These are phyloP conservation scores for Boletus smithii DNA, from an alignment of 1,284 basidiomycete genomes.

Conservation along the genomic window DNA sequence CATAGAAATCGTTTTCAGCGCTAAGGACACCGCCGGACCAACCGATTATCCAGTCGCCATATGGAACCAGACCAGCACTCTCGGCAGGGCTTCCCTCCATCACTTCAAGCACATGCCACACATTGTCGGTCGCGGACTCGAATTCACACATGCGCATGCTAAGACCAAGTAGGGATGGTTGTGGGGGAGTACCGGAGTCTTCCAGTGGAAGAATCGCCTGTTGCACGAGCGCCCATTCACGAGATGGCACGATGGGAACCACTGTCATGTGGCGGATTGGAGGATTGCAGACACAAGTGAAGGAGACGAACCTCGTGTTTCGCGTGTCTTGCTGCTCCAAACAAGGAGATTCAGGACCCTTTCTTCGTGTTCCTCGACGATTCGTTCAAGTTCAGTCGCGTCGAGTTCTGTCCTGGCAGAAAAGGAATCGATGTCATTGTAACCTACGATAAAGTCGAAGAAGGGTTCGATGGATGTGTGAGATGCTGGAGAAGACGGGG, in stretches of 20 bases:
- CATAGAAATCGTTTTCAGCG: constrained; percentile 96
- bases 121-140: constrained; percentile 83
- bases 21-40: constrained; percentile 93
- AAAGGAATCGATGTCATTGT: constrained; percentile 64
- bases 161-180: constrained; percentile 84
- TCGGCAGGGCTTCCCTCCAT: constrained; percentile 95
- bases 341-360: constrained; percentile 74
- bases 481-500: constrained; percentile 82
- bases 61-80: constrained; percentile 81
- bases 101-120: constrained; percentile 98
- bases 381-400: constrained; percentile 70
- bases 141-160: constrained; percentile 91
- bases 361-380: constrained; percentile 89
- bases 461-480: constrained; percentile 88
- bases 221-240: constrained; percentile 69
- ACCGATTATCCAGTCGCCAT: constrained; percentile 87
- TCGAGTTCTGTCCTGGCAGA: constrained; percentile 59
- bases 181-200: constrained; percentile 41
- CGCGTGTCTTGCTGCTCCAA: constrained; percentile 87
- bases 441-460: constrained; percentile 95
- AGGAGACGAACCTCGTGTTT: constrained; percentile 68
- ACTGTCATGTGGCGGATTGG: constrained; percentile 45
- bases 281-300: not conserved
- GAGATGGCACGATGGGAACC: constrained; percentile 81
- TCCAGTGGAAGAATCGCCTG: constrained; percentile 34